Evolutionary conservation across 805 yeast genomes (phyloP), one percentile per base, ranked within the genome.

Genomic region (Ascoidea tarda): DNA sequence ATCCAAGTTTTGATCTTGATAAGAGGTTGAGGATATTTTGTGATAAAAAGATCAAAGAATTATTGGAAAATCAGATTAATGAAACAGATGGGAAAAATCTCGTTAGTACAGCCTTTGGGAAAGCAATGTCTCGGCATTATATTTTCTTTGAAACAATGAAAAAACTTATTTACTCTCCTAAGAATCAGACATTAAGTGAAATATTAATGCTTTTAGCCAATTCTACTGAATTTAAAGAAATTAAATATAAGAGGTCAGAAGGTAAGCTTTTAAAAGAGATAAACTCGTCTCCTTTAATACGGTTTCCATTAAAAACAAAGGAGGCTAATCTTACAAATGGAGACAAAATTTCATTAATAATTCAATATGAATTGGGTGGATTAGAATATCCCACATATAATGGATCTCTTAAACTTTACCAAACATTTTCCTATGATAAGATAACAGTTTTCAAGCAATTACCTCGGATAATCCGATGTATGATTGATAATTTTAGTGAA

Each of bases 311-410:
- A 28, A 59, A 65, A n/a, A 57, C 63, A 0, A 61, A 62, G 1
- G 64, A 66, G 16, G 60, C 59, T 49, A 65, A 59, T 47, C 54
- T 58, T 31, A 55, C 50, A 52, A 55, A 59, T 5, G 52, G 51
- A 32, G 73, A 74, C 8, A 77, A 77, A 53, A 63, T 74, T 0
- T 68, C 66, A 3, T 56, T 77, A 6, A 31, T 76, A 6, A 61
- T 76, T 6, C 81, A 78, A 55, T 73, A 67, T 59, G 81, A 76
- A 51, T 63, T 78, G 6, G 77, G 81, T 1, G 78, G 79, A 0
- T 49, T 72, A 4, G 78, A 73, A 32, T 73, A 62, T 51, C 81
- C 82, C 0, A 59, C 58, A 3, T 73, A 68, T 52, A 66, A 61
- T 5, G 78, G 75, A 0, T 66, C 77, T 1, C 50, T 55, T 33